These are phyloP conservation scores for Wolfiporia cocos DNA, from an alignment of 1,284 basidiomycete species.

Conservation along the genomic window DNA sequence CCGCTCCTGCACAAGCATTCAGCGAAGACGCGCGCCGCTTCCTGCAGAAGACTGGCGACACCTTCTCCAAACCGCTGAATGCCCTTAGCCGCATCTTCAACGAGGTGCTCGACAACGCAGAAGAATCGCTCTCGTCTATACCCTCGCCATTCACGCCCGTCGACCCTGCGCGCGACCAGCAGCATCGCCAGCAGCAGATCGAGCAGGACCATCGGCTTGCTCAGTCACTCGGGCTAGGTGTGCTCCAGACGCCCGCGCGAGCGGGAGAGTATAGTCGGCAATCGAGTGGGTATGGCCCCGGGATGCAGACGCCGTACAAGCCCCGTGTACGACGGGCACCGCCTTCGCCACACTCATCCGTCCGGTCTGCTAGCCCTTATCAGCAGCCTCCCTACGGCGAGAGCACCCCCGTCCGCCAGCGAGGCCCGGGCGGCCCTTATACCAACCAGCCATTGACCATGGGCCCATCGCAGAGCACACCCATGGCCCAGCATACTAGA, in stretches of 20 bases:
- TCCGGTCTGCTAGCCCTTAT: slow-evolving; percentile 24
- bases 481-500: slow-evolving; percentile 30
- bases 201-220: slow-evolving; percentile 17
- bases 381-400: slow-evolving; percentile 28
- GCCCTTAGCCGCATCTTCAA: slow-evolving; percentile 85
- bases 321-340: slow-evolving; percentile 50
- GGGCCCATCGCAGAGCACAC: slow-evolving; percentile 31
- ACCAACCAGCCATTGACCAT: slow-evolving; percentile 36
- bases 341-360: slow-evolving; percentile 24
- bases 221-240: slow-evolving; percentile 10
- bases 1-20: slow-evolving; percentile 53
- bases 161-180: slow-evolving; percentile 44
- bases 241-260: slow-evolving; percentile 37
- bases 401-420: slow-evolving; percentile 42
- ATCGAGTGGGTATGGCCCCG: slow-evolving; percentile 24
- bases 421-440: slow-evolving; percentile 24
- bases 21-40: slow-evolving; percentile 77
- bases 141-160: slow-evolving; percentile 61
- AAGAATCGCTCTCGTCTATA: slow-evolving; percentile 36
- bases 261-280: slow-evolving; percentile 17
- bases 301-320: slow-evolving; percentile 69
- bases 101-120: slow-evolving; percentile 59
- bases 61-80: slow-evolving; percentile 80
- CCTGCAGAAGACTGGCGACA: slow-evolving; percentile 84
- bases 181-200: slow-evolving; percentile 19